These are phyloP conservation scores for Dictyophora rubrovolvata DNA, from an alignment of 768 basidiomycete species.

Conservation along the genomic window DNA sequence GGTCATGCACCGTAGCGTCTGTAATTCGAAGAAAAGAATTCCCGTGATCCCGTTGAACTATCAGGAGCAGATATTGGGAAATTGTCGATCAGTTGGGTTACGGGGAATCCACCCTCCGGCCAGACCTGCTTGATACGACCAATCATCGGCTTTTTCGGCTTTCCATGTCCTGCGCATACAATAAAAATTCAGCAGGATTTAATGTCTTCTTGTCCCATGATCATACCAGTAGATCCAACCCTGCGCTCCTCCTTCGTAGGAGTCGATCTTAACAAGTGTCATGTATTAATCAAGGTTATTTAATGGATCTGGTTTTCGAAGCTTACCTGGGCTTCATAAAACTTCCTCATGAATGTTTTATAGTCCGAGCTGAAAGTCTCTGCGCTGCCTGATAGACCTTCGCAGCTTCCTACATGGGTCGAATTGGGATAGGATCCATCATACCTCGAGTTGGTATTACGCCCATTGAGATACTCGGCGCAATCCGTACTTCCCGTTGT, in stretches of 20 bases:
- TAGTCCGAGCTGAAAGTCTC: slow-evolving; percentile 64
- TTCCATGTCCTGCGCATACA: slow-evolving; percentile 53
- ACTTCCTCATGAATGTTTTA: slow-evolving; percentile 72
- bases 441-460: slow-evolving; percentile 51
- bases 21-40: too few relatives aligned
- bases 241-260: slow-evolving; percentile 50
- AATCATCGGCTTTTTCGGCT: slow-evolving; percentile 74
- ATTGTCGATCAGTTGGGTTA: slow-evolving; percentile 38
- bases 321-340: slow-evolving; percentile 72
- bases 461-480: slow-evolving; percentile 75
- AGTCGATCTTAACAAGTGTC: slow-evolving; percentile 25
- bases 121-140: slow-evolving; percentile 81
- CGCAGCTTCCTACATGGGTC: slow-evolving; percentile 61
- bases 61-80: slow-evolving; percentile 49
- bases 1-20: too few relatives aligned
- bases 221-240: slow-evolving; percentile 61
- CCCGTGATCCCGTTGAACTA: too few relatives aligned
- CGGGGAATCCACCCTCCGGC: slow-evolving; percentile 77
- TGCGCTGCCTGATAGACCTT: slow-evolving; percentile 61
- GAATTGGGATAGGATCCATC: slow-evolving; percentile 59
- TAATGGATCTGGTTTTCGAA: neutral
- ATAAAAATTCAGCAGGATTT: neutral
- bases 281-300: neutral
- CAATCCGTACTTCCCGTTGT: slow-evolving; percentile 70
- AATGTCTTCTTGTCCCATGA: neutral